Evolutionary conservation across 768 basidiomycete genomes (phyloP), one percentile per base, ranked within the genome.

Genomic region (Tulasnella sp.): DNA sequence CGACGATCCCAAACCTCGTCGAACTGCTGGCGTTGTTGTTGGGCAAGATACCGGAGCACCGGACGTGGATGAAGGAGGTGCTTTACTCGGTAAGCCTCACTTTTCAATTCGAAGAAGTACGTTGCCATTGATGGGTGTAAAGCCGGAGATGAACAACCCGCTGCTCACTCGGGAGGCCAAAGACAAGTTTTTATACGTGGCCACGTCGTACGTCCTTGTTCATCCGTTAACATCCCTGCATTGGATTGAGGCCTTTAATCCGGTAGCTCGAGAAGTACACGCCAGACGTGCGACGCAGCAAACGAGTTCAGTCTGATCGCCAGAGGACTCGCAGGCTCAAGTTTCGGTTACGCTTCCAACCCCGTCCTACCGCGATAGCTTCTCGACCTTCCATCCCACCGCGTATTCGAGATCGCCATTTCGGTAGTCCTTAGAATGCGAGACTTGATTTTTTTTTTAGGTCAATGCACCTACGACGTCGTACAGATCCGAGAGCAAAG

Each of bases 231-330:
- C 21, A 15, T 39, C 3, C 32, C 15, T 14, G 4, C 40, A 31
- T 23, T 37, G 8, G 57, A 49, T 59, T 17, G 4, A 17, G 42
- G 57, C 36, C 56, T 32, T 41, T 43, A 21, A 15, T 45, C 17
- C 12, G 37, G 8, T 54, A 86, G 86, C 25, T 81, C 86, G 34
- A 76, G 86, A 39, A 84, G 84, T 15, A 70, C 80, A 2, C 84
- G 82, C 65, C 76, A 75, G 62, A 88, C 82, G 34, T 73, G 84
- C 61, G 89, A 91, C 36, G 89, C 90, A 0, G 82, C 88, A 9
- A 82, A 90, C 62, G 86, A 93, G 61, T 92, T 94, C 67, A 83
- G 84, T 1, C 74, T 94, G 0, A 77, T 94, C 17, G 84, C 88
- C 9, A 71, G 90, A 64, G 90, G 90, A 2, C 68, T 92, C 57